Evolutionary conservation across 495 filamentous ascomycete species (phyloP).

Genomic region (Aspergillus ellipticus): DNA sequence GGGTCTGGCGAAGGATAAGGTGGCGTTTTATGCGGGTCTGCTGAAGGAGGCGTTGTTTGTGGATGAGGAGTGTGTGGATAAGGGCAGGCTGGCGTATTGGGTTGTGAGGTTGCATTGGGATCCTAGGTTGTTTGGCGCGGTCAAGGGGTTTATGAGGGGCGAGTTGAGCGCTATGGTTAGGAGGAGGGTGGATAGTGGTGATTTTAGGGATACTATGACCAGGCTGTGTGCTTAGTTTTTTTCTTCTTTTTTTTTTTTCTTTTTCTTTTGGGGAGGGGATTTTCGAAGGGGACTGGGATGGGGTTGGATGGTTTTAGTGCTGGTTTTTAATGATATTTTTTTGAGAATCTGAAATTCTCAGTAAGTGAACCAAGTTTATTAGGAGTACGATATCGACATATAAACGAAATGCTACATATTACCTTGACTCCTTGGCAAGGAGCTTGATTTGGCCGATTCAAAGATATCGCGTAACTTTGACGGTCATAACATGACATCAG

Average conservation of each 20-base stretch:
- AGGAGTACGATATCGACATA: no score
- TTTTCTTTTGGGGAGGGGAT: no score
- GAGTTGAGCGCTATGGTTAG: constrained; percentile 3
- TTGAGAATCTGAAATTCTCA: no score
- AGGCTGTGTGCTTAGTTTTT: constrained; percentile 7
- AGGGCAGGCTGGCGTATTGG: constrained; percentile 13
- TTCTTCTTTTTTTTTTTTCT: neutral
- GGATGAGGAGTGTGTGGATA: constrained; percentile 1
- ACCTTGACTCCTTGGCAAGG: no score
- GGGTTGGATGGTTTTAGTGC: no score
- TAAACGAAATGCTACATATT: no score
- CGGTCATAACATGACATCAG: no score
- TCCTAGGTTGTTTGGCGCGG: constrained; percentile 6
- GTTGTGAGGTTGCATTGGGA: constrained; percentile 17
- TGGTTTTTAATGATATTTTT: no score
- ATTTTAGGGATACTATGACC: constrained; percentile 8
- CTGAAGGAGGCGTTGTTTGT: constrained; percentile 25
- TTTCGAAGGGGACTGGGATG: no score
- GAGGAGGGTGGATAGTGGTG: neutral
- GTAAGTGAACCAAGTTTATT: no score
- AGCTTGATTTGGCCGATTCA: no score
- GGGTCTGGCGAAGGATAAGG: constrained; percentile 61
- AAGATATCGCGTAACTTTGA: no score
- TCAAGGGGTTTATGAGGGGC: constrained; percentile 6
- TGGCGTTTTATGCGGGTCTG: constrained; percentile 59